Base-by-base conservation (phyloP, 1,284 basidiomycete species). In the Malassezia cuniculi region DNA sequence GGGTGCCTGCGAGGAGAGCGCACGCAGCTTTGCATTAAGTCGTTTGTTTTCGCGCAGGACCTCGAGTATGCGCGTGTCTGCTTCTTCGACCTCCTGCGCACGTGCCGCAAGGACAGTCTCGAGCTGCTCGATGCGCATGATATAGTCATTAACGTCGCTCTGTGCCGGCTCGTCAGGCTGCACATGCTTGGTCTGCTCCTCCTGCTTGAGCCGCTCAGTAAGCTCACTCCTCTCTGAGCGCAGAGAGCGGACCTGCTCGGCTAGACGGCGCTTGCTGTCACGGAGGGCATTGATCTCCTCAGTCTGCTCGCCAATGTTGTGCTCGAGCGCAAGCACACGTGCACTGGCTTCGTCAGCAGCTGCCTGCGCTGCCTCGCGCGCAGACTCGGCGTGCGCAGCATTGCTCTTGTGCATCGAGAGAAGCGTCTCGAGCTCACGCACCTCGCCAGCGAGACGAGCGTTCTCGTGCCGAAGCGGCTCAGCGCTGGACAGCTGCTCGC, bases 21-120 rank as follows among this genome's bases (percentile, higher is more conserved):
- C 24, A 11, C 29, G 28, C 11, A 35, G 24, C 24, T 39, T 30
- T 3, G 42, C 21, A 3, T 20, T 29, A 10, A 45, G 37, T 1
- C 42, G 42, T 28, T 59, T 61, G 27, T 47, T 45, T 24, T 61
- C 52, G 35, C 57, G 57, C 22, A 58, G 38, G 11, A 50, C 52
- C 3, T 40, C 41, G 2, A 61, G 36, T 17, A 59, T 54, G 36
- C 58, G 55, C n/a, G 34, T 34, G 27, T 62, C 60, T 2, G 55
- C 54, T 10, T 57, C 60, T 33, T 60, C 57, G 35, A 52, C 48
- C 17, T 63, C 60, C 9, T 48, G 47, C 3, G 58, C 58, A 35
- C 59, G 58, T 11, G 43, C 31, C 8, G 28, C 36, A 6, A 63
- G 41, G 25, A 60, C 56, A 9, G 35, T 20, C 36, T 60, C 60